Percentiles rank a stretch among this genome's conserved stretches.
Evolutionary conservation across 192 early-diverging fungal species (phyloP).

Genomic region (Gamsiella multidivaricata): DNA sequence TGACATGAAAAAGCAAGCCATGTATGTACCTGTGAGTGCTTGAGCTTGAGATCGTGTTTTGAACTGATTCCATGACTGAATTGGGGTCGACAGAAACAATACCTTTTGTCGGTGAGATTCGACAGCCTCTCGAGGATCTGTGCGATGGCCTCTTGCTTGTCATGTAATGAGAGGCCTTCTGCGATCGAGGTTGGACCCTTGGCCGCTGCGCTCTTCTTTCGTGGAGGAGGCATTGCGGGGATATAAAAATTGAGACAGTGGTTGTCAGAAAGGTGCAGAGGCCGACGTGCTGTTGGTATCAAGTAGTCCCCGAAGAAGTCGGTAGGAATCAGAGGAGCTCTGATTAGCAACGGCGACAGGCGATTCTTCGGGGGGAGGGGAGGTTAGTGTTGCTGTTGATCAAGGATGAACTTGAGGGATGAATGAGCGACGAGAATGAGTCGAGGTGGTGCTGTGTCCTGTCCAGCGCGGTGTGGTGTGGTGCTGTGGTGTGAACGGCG

Average conservation of each 20-base stretch:
- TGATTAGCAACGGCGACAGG: no score
- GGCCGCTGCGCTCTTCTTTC: slow-evolving; percentile 23
- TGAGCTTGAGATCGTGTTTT: neutral
- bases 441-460: no score
- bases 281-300: neutral
- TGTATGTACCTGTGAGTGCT: neutral
- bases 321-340: no score
- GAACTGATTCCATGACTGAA: neutral
- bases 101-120: slow-evolving; percentile 34
- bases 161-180: slow-evolving; percentile 11
- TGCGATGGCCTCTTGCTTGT: slow-evolving; percentile 28
- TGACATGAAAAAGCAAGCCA: neutral
- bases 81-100: neutral
- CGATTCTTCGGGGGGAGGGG: no score
- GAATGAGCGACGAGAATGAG: no score
- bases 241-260: neutral
- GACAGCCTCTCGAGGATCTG: slow-evolving; percentile 29
- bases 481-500: no score
- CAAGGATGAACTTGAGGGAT: no score
- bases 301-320: no score
- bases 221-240: slow-evolving; percentile 32
- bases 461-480: no score
- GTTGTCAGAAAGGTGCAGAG: neutral
- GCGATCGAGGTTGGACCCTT: slow-evolving; percentile 27
- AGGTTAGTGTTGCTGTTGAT: no score